Conservation (phyloP, 2,329 filamentous ascomycete species). For the Colletotrichum sublineola region DNA sequence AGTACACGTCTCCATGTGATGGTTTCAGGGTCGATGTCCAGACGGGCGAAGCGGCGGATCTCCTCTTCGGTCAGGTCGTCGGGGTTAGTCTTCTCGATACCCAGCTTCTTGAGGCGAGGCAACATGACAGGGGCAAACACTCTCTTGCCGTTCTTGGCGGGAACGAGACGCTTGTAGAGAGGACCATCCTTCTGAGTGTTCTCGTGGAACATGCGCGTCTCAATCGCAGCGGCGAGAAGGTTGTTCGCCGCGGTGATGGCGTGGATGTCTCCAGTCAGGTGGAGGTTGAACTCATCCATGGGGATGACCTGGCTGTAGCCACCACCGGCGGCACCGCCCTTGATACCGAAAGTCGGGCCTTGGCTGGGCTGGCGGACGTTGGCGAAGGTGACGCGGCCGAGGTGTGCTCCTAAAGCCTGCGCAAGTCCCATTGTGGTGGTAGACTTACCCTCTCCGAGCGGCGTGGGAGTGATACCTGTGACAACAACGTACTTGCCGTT, state of each 20-base stretch:
- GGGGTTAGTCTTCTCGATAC: conserved; percentile 94
- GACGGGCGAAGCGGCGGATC: conserved; percentile 86
- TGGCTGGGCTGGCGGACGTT: conserved; percentile 98
- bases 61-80: conserved; percentile 92
- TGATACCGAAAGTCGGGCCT: conserved; percentile 98
- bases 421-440: conserved; percentile 97
- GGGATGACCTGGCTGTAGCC: conserved; percentile 99
- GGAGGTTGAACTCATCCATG: conserved; percentile 99
- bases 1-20: conserved; percentile 98
- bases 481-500: conserved; percentile 94
- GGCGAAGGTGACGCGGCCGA: conserved; percentile 90
- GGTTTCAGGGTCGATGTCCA: conserved; percentile 96
- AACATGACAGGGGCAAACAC: conserved; percentile 92
- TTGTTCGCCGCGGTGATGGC: conserved; percentile 98
- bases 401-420: conserved; percentile 90
- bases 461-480: conserved; percentile 95
- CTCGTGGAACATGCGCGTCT: conserved; percentile 98
- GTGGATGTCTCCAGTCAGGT: conserved; percentile 97
- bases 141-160: conserved; percentile 89
- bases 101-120: conserved; percentile 92
- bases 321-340: conserved; percentile 95
- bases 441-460: conserved; percentile 96
- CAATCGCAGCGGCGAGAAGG: conserved; percentile 93
- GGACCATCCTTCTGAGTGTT: conserved; percentile 92
- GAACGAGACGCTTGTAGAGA: conserved; percentile 89